Base-by-base conservation (phyloP, 352 stramenopile genomes). In the Globisporangium echinulatum region DNA sequence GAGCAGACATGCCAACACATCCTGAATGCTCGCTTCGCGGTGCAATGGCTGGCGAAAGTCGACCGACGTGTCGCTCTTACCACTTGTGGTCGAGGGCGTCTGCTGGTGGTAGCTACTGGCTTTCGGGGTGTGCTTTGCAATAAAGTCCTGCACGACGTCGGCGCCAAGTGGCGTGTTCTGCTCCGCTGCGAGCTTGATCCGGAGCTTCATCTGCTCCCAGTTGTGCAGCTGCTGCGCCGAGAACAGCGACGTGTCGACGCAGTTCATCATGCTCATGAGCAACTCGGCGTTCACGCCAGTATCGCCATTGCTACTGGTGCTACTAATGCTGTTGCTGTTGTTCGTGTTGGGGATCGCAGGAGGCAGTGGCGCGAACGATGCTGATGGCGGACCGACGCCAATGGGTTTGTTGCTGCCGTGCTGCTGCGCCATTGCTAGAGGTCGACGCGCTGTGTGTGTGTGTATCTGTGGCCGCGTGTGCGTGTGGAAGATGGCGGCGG, bases 191-290 rank as follows among this genome's bases (percentile, higher is more conserved):
- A 64, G n/a, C 38, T 71, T 72, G 46, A 91, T 79, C 19, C 71
- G 75, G 50, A 72, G 52, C 68, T 91, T 87, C 76, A 91, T 91
- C 17, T 87, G 79, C 59, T 85, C 76, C 84, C 83, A 92, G 64
- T 88, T 92, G 56, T 74, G 61, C 47, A 91, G 66, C 52, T 90
- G 82, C 52, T 87, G 71, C 47, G 73, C 39, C 36, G 82, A 90
- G 63, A 94, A 92, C 19, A 89, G 74, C 52, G 82, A 79, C 63
- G 80, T 90, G 68, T 94, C 84, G 11, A 94, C 82, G 65, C 84
- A 94, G 60, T 88, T 76, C 84, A 94, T 94, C 84, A 94, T 94
- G 56, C 80, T 85, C 42, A 87, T 68, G 1, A 94, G 69, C 44
- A 94, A 68, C 52, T 85, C 72, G 7, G 84, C 69, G 65, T 92